Percentiles rank a stretch among this genome's conserved stretches.
These are phyloP conservation scores for Xylariales sp. DNA, from an alignment of 2,329 filamentous ascomycete genomes.

Conservation along the genomic window DNA sequence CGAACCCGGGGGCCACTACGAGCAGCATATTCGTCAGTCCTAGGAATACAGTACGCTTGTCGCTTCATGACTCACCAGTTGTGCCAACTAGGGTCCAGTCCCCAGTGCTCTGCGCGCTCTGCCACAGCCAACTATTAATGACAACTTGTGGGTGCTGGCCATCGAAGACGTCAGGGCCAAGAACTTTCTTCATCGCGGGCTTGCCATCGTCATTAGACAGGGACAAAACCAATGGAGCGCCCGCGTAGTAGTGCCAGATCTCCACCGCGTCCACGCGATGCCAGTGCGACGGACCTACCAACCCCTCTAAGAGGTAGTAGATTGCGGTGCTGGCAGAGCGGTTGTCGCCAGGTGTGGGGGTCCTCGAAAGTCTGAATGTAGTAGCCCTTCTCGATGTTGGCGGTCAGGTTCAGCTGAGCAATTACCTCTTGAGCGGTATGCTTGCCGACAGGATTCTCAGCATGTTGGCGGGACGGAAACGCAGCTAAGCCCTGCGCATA, in stretches of 20 bases:
- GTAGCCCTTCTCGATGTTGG: slow-evolving; percentile 46
- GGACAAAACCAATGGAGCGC: slow-evolving; percentile 42
- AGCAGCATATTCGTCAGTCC: not conserved
- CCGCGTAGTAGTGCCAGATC: slow-evolving; percentile 52
- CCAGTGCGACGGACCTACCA: slow-evolving; percentile 39
- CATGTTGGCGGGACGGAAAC: no score
- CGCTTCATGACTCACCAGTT: slow-evolving; percentile 23
- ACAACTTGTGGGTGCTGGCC: slow-evolving; percentile 38
- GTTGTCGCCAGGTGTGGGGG: slow-evolving; percentile 16
- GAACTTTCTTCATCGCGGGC: slow-evolving; percentile 25
- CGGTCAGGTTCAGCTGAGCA: slow-evolving; percentile 33
- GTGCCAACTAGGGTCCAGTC: slow-evolving; percentile 44
- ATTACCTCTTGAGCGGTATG: slow-evolving; percentile 40
- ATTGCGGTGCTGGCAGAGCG: slow-evolving; percentile 46
- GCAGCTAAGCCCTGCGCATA: no score
- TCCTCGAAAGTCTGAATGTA: slow-evolving; percentile 44
- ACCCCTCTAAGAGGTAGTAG: slow-evolving; percentile 43
- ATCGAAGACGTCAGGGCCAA: slow-evolving; percentile 39
- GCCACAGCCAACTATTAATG: slow-evolving; percentile 37
- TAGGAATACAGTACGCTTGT: no score
- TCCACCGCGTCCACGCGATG: slow-evolving; percentile 46
- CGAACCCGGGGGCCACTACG: slow-evolving; percentile 6
- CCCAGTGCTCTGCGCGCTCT: slow-evolving; percentile 39
- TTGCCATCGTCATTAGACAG: slow-evolving; percentile 39
- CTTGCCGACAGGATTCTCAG: slow-evolving; percentile 8